phyloP scores from a whole-genome alignment of 768 basidiomycete species.

The Clitopilus hobsonii region DNA sequence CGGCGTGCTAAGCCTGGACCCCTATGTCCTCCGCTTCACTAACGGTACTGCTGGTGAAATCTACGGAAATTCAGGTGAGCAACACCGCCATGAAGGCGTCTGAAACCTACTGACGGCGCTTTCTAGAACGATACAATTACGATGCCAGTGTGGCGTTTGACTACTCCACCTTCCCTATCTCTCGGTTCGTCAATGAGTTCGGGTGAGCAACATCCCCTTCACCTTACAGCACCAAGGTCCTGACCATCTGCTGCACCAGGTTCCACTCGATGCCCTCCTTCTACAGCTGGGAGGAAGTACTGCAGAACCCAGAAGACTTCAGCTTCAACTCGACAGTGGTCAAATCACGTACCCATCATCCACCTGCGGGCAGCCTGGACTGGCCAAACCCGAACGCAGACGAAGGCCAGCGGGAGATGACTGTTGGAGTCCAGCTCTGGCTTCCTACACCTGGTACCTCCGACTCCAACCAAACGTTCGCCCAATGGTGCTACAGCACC shows the following conservation, averaged over 20 bases:
- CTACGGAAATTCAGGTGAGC: conserved; percentile 49
- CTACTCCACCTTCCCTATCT: conserved; percentile 46
- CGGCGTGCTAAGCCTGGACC: conserved; percentile 53
- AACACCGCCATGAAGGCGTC: neutral
- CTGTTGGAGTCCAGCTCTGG: conserved; percentile 46
- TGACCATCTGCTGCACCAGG: conserved; percentile 18
- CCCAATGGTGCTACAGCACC: conserved; percentile 61
- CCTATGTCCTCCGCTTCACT: conserved; percentile 43
- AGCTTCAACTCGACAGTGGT: conserved; percentile 56
- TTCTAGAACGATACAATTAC: conserved; percentile 52
- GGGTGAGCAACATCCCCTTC: conserved; percentile 27
- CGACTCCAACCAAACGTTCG: conserved; percentile 52
- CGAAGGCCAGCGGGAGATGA: conserved; percentile 51
- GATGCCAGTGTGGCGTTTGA: conserved; percentile 48
- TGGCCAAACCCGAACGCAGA: conserved; percentile 55
- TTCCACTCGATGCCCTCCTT: conserved; percentile 64
- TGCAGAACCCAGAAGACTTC: conserved; percentile 45
- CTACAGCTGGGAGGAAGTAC: conserved; percentile 56
- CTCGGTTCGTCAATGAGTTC: conserved; percentile 55
- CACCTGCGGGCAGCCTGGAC: conserved; percentile 43
- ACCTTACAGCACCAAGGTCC: neutral
- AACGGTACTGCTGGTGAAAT: conserved; percentile 49
- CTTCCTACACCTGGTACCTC: conserved; percentile 44
- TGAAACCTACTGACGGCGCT: neutral
- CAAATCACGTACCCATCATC: conserved; percentile 51